phyloP scores from a whole-genome alignment of 2,329 filamentous ascomycete species.

The Fusarium stilboides region DNA sequence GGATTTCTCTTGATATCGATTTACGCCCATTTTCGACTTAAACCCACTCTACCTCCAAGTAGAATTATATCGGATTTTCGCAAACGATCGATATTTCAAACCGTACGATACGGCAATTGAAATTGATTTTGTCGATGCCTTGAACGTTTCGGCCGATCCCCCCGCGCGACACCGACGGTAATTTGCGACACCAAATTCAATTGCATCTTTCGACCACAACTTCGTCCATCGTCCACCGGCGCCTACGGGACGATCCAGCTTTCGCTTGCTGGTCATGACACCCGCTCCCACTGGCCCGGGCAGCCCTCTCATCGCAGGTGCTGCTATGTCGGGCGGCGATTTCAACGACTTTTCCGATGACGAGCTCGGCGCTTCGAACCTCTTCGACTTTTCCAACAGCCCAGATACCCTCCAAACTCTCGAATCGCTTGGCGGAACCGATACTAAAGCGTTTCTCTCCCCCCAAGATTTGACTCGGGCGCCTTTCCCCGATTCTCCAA shows the following conservation, averaged over 20 bases:
- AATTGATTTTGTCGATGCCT: slow-evolving; percentile 38
- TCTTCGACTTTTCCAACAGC: slow-evolving; percentile 57
- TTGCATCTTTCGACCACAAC: slow-evolving; percentile 31
- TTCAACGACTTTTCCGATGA: slow-evolving; percentile 59
- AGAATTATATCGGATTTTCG: slow-evolving; percentile 17
- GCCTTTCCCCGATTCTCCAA: slow-evolving; percentile 60
- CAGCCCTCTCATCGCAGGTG: slow-evolving; percentile 59
- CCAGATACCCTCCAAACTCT: slow-evolving; percentile 57
- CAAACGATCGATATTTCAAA: background rate
- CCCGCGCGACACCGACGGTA: slow-evolving; percentile 46
- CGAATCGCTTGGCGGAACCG: slow-evolving; percentile 50
- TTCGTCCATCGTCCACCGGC: slow-evolving; percentile 16
- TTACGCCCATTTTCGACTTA: slow-evolving; percentile 34
- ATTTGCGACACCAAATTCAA: slow-evolving; percentile 47
- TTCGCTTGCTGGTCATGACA: slow-evolving; percentile 55
- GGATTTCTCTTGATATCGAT: slow-evolving; percentile 39
- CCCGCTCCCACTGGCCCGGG: slow-evolving; percentile 52
- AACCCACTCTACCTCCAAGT: slow-evolving; percentile 26
- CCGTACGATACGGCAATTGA: slow-evolving; percentile 15
- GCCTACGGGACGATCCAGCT: slow-evolving; percentile 41
- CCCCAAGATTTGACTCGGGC: slow-evolving; percentile 55
- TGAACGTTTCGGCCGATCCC: slow-evolving; percentile 28
- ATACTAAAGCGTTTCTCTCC: slow-evolving; percentile 53
- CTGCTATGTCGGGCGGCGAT: slow-evolving; percentile 56
- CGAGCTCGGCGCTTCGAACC: slow-evolving; percentile 52